Conservation (phyloP, 176 grass and related monocot species). For the Triticum aestivum region DNA sequence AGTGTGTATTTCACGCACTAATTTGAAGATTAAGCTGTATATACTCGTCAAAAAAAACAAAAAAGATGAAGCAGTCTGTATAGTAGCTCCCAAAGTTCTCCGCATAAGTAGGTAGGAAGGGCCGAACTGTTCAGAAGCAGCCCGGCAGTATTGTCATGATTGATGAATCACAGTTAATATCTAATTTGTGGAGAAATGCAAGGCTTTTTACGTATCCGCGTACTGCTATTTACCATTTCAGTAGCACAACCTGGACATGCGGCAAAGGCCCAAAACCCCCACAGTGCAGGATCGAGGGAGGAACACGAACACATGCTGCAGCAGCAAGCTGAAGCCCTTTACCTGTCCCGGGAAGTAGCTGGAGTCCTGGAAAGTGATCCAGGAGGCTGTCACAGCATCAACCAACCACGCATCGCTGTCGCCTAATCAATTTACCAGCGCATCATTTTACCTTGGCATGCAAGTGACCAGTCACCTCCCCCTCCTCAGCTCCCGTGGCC, state of each 20-base stretch:
- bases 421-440: neutral
- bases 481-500: neutral
- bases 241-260: neutral
- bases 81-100: too few relatives aligned
- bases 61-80: too few relatives aligned
- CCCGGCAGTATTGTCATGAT: neutral
- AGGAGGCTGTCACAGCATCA: neutral
- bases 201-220: neutral
- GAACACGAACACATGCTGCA: neutral
- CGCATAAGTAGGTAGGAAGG: too few relatives aligned
- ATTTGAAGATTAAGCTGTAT: too few relatives aligned
- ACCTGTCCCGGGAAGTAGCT: too few relatives aligned
- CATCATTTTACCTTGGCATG: conserved; percentile 17
- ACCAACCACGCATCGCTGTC: neutral
- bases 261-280: neutral
- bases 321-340: neutral
- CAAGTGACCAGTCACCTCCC: neutral
- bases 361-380: conserved; percentile 12
- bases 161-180: neutral
- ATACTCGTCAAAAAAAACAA: too few relatives aligned
- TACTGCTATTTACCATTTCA: too few relatives aligned
- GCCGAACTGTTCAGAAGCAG: too few relatives aligned
- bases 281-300: neutral
- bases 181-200: neutral
- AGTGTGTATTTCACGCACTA: too few relatives aligned